Base-by-base conservation (phyloP, 176 grass and related monocot genomes). In the Oryza meyeriana region DNA sequence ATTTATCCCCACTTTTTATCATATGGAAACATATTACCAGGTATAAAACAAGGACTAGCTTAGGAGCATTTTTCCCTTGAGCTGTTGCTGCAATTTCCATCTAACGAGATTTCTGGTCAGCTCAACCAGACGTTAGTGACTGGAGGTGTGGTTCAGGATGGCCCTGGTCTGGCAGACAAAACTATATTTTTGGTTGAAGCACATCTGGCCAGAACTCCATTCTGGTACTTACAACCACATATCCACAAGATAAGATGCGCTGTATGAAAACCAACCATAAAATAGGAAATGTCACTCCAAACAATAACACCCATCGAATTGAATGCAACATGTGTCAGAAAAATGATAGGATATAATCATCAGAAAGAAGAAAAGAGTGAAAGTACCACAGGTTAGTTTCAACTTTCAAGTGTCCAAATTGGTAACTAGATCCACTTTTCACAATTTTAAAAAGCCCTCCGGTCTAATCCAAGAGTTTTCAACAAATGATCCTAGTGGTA, bases 111-210 rank as follows among this genome's bases (percentile, higher is more conserved):
- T 29, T 33, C 32, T 29, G 42, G 57, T 75, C 28, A 66, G n/a
- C 34, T 68, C 22, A 75, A 75, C 61, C 77, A 80, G 13, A 64
- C 27, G 40, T 58, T 13, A 42, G 18, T 58, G 33, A 74, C 26
- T 22, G 47, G 41, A 80, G 4, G 59, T 86, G 24, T 74, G 20
- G 27, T 65, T 72, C 58, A 72, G 40, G 39, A 20, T 75, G 84
- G 34, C 59, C 77, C 63, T 75, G 45, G 84, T 80, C 44, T 73
- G 31, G 33, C 34, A 74, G 69, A 68, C 28, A 70, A 81, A 81
- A 76, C 85, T 74, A 75, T n/a, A 36, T 61, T 66, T 79, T 85
- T 66, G 26, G 26, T 74, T 42, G 34, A 74, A 85, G 41, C 77
- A 75, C 70, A 18, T 33, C 24, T 69, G 12, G 39, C 78, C 78